A percentile compares a stretch with the other conserved stretches of the same genome.
phyloP scores from a whole-genome alignment of 2,329 filamentous ascomycete genomes.

The Stromatinia cepivora region DNA sequence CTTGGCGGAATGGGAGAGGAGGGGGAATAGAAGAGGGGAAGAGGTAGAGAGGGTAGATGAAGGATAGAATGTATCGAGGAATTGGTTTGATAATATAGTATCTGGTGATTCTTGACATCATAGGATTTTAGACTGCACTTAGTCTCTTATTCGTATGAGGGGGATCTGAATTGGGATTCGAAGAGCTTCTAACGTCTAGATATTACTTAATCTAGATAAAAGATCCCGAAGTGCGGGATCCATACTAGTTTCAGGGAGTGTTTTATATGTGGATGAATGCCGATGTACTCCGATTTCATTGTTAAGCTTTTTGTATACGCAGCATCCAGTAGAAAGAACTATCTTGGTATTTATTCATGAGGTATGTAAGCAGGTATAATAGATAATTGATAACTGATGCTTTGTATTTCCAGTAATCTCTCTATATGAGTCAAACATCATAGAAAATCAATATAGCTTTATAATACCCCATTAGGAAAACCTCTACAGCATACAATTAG shows the following conservation, averaged over 20 bases:
- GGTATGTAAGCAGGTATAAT: neutral
- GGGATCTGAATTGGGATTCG: neutral
- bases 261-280: neutral
- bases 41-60: neutral
- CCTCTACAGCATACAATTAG: too few species aligned
- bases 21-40: neutral
- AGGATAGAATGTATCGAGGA: neutral
- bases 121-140: neutral
- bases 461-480: neutral
- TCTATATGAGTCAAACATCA: neutral
- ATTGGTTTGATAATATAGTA: neutral
- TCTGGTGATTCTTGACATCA: neutral
- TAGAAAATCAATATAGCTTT: neutral
- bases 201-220: constrained; percentile 11
- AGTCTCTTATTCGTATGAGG: neutral
- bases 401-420: neutral
- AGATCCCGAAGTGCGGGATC: constrained; percentile 11
- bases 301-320: neutral
- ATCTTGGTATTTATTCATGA: neutral
- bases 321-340: neutral
- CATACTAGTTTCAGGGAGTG: too few species aligned
- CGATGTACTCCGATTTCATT: neutral
- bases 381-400: neutral
- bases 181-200: neutral
- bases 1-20: neutral